phyloP scores from a whole-genome alignment of 2,329 filamentous ascomycete species.

The Emydomyces testavorans region DNA sequence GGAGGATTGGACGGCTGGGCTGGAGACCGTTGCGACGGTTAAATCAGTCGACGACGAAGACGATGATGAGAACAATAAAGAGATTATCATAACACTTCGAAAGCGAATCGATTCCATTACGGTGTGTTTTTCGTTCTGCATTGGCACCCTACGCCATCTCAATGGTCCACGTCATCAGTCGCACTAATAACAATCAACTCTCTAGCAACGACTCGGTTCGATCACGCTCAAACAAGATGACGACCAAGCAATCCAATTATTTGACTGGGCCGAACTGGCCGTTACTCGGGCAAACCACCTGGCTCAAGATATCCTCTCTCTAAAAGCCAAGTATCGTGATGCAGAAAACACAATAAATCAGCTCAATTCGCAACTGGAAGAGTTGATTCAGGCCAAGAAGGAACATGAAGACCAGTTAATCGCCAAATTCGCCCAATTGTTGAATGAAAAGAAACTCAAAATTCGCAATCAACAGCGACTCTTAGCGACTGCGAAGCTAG shows the following conservation, averaged over 20 bases:
- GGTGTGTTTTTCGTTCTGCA: constrained; percentile 21
- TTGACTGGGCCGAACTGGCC: constrained; percentile 46
- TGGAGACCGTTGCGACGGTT: constrained; percentile 26
- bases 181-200: constrained; percentile 8
- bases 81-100: constrained; percentile 33
- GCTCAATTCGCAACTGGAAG: constrained; percentile 45
- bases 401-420: constrained; percentile 47
- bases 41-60: constrained; percentile 14
- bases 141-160: constrained; percentile 4
- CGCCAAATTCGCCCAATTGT: constrained; percentile 46
- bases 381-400: constrained; percentile 46
- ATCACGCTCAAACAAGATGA: constrained; percentile 43
- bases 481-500: constrained; percentile 40
- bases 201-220: constrained; percentile 43
- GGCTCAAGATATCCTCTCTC: constrained; percentile 31
- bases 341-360: constrained; percentile 42
- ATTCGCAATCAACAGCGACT: constrained; percentile 51
- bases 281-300: constrained; percentile 35
- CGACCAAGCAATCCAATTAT: constrained; percentile 44
- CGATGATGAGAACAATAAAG: constrained; percentile 23
- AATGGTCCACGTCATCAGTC: constrained; percentile 11
- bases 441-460: constrained; percentile 55
- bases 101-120: constrained; percentile 41
- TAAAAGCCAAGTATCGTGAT: constrained; percentile 32
- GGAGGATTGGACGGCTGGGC: constrained; percentile 18